Percentiles rank a stretch among this genome's conserved stretches.
These are phyloP conservation scores for Alternaria hordeiaustralica DNA, from an alignment of 2,329 filamentous ascomycete species.

Conservation along the genomic window DNA sequence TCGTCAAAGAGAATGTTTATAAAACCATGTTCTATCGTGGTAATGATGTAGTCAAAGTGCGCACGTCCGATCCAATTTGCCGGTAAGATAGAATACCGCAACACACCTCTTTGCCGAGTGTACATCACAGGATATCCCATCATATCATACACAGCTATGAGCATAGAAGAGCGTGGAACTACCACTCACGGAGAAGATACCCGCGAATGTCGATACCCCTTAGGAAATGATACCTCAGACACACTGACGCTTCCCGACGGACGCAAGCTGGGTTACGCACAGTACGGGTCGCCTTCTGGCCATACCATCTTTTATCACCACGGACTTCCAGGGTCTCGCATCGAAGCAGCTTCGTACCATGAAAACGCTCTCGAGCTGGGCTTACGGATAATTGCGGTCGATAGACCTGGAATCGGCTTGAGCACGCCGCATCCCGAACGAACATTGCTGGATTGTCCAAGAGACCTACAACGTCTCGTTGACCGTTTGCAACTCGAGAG, in stretches of 20 bases:
- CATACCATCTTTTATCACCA: conserved; percentile 37
- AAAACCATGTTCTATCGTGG: not conserved
- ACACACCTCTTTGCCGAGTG: not conserved
- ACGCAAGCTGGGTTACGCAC: conserved; percentile 46
- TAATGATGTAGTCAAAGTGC: rapidly evolving
- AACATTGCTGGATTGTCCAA: conserved; percentile 30
- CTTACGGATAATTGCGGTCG: conserved; percentile 32
- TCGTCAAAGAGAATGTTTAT: not conserved
- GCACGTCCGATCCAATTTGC: not conserved
- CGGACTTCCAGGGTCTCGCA: conserved; percentile 39
- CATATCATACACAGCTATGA: not conserved
- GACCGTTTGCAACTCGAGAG: conserved; percentile 24
- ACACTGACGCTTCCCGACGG: conserved; percentile 44
- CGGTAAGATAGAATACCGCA: no score
- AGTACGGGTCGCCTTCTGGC: conserved; percentile 38
- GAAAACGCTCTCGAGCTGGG: conserved; percentile 27
- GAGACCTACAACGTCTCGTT: conserved; percentile 32
- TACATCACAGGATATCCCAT: not conserved
- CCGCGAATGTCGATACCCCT: conserved; percentile 17
- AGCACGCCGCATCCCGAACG: conserved; percentile 30
- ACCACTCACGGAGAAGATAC: not conserved
- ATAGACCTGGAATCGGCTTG: conserved; percentile 39
- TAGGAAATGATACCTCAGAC: conserved; percentile 35
- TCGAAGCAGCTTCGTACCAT: conserved; percentile 36
- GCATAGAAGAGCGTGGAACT: not conserved